Evolutionary conservation across 2,329 filamentous ascomycete species (phyloP), one percentile per base, ranked within the genome.

Genomic region (Sphaerulina musiva): DNA sequence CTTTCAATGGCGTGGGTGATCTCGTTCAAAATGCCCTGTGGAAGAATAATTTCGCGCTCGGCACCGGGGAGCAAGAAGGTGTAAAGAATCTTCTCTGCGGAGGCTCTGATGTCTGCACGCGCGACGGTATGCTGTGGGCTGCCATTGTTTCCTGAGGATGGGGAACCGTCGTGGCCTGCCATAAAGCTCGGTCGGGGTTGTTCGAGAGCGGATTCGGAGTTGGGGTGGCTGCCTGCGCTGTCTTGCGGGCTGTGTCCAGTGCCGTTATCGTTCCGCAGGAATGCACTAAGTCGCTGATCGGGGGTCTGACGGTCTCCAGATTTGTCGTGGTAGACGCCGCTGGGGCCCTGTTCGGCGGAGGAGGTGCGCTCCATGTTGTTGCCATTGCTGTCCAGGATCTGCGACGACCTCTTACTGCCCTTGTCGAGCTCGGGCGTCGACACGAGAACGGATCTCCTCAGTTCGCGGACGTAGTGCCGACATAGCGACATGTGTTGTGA

Each of bases 401-500:
- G 81, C 0, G 91, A 96, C 2, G 91, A 95, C 62, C 88, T 81
- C 73, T 92, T 95, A 58, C 89, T 95, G 52, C 81, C 80, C 69
- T 86, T 90, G 63, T 95, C 89, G 51, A 89, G 78, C 61, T 98
- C 93, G 11, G 93, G 93, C 0, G 93, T 98, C 42, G 89, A 88
- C 55, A 97, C 82, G 47, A 98, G 83, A 58, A 97, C 90, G 23
- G 92, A 97, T 60, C 93, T 82, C 62, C 93, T 87, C 51, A 98
- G 80, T 73, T 96, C 91, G 67, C 93, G 89, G 17, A 98, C 93
- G 75, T 96, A 98, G 72, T 97, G 90, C 47, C 95, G 87, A 70
- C 89, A 98, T 54, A 98, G 80, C 20, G 92, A 95, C 86, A 97
- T 96, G 74, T 98, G 93, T 70, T 98, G 93, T 12, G 93, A 92